These are phyloP conservation scores for Nannizzia gypsea DNA, from an alignment of 2,329 filamentous ascomycete species.

Conservation along the genomic window DNA sequence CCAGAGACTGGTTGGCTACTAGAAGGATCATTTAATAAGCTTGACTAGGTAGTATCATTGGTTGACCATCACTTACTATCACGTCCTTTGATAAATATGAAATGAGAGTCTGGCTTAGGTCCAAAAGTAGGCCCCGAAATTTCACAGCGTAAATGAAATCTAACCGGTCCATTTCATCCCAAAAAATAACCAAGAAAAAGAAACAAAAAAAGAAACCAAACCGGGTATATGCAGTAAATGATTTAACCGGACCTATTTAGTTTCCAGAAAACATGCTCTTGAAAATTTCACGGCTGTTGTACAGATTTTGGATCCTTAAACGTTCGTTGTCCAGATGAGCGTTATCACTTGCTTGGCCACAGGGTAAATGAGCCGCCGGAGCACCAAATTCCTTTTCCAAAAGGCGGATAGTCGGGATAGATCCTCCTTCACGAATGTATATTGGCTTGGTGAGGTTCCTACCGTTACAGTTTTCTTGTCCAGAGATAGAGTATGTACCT, in stretches of 20 bases:
- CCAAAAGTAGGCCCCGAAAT: too few species aligned
- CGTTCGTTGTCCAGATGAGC: conserved; percentile 94
- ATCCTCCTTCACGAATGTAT: conserved; percentile 91
- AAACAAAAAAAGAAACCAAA: background rate
- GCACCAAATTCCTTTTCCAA: conserved; percentile 88
- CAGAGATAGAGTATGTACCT: too few species aligned
- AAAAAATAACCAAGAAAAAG: background rate
- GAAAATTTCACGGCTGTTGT: conserved; percentile 88
- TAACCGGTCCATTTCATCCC: background rate
- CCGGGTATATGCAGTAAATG: background rate
- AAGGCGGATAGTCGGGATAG: conserved; percentile 87
- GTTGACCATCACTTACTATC: too few species aligned
- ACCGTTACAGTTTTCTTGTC: background rate
- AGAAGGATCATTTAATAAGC: too few species aligned
- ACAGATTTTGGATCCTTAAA: conserved; percentile 73
- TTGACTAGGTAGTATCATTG: too few species aligned
- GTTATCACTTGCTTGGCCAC: conserved; percentile 84
- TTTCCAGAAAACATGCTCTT: conserved; percentile 62
- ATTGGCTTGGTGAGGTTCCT: conserved; percentile 43
- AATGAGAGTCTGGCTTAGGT: too few species aligned
- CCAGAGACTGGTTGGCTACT: too few species aligned
- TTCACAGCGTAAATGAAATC: too few species aligned
- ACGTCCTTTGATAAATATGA: too few species aligned
- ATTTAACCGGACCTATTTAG: conserved; percentile 42
- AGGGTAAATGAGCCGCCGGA: conserved; percentile 83